Evolutionary conservation across 2,329 filamentous ascomycete genomes (phyloP).

Genomic region (Aureobasidium sp.): DNA sequence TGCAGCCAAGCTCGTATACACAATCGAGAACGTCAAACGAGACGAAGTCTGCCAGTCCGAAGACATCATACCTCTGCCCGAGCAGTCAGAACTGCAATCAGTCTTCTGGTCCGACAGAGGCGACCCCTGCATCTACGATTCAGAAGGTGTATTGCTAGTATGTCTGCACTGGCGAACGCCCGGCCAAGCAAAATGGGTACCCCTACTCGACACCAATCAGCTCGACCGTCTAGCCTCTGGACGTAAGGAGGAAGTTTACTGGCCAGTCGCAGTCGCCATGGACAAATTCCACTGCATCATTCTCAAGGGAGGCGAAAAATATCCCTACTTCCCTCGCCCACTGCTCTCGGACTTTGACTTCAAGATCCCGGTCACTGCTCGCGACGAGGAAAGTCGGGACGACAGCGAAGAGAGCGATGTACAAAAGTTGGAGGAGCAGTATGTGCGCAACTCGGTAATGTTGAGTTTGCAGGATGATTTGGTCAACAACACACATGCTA

Average conservation of each 20-base stretch:
- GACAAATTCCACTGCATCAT: constrained; percentile 98
- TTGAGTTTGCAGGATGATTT: constrained; percentile 70
- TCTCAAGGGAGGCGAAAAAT: constrained; percentile 86
- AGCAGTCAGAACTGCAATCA: constrained; percentile 64
- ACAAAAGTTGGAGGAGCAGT: constrained; percentile 39
- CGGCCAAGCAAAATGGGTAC: constrained; percentile 83
- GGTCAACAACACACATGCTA: constrained; percentile 59
- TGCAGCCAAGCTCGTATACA: constrained; percentile 72
- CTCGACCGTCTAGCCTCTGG: constrained; percentile 76
- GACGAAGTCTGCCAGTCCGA: constrained; percentile 94
- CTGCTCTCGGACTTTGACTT: constrained; percentile 92
- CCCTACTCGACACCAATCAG: constrained; percentile 80
- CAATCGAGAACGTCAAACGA: constrained; percentile 87
- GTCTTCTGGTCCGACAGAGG: constrained; percentile 90
- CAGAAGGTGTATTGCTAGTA: constrained; percentile 78
- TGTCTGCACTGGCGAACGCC: constrained; percentile 84
- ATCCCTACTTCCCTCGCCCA: constrained; percentile 87
- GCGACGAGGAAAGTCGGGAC: constrained; percentile 35
- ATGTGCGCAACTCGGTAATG: constrained; percentile 66
- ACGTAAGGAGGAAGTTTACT: constrained; percentile 84
- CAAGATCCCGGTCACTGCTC: constrained; percentile 62
- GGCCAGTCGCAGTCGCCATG: constrained; percentile 87
- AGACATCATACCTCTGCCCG: constrained; percentile 78
- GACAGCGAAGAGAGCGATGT: constrained; percentile 30
- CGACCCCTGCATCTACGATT: constrained; percentile 96